These are phyloP conservation scores for Madurella fahalii DNA, from an alignment of 2,329 filamentous ascomycete genomes.

Conservation along the genomic window DNA sequence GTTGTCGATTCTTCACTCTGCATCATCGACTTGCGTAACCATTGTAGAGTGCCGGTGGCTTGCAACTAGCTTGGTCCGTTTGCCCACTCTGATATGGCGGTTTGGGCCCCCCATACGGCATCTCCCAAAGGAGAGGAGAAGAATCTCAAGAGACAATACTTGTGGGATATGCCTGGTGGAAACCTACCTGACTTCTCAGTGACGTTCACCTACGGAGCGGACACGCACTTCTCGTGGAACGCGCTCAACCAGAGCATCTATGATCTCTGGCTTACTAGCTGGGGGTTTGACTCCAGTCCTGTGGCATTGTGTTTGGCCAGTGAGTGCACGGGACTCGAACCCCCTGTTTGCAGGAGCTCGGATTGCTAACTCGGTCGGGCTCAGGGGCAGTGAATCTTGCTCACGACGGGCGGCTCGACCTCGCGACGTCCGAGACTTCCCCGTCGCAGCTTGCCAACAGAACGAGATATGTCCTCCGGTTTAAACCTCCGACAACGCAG, in stretches of 20 bases:
- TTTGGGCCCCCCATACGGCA: background rate
- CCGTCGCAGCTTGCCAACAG: slow-evolving; percentile 4
- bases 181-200: slow-evolving; percentile 15
- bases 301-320: slow-evolving; percentile 15
- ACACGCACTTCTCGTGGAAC: slow-evolving; percentile 20
- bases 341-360: background rate
- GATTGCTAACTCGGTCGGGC: background rate
- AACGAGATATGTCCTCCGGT: slow-evolving; percentile 15
- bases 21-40: too few relatives aligned
- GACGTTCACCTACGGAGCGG: slow-evolving; percentile 13
- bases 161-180: slow-evolving; percentile 18
- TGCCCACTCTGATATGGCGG: background rate
- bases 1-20: too few relatives aligned
- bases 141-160: slow-evolving; percentile 6
- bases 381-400: slow-evolving; percentile 16
- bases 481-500: slow-evolving; percentile 16
- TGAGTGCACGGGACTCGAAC: slow-evolving; percentile 5
- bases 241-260: slow-evolving; percentile 22
- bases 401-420: slow-evolving; percentile 16
- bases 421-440: slow-evolving; percentile 14
- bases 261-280: slow-evolving; percentile 22
- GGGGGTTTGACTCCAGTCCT: slow-evolving; percentile 7
- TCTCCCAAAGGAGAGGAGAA: background rate
- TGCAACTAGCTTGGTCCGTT: background rate
- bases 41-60: background rate